Conservation (phyloP, 192 early-diverging fungal species). For the Backusella westeae region DNA sequence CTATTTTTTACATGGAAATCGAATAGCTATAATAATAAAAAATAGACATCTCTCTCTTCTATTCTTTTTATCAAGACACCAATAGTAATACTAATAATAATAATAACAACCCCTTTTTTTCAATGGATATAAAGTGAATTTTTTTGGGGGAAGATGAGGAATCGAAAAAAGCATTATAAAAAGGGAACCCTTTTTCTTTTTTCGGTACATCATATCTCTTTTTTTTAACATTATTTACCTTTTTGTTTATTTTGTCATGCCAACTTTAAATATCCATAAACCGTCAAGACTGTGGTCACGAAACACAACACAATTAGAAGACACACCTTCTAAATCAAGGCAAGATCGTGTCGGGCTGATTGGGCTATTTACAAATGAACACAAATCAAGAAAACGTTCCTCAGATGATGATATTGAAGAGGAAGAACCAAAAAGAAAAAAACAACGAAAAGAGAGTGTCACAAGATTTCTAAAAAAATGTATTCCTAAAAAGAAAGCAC, state of each 20-base stretch:
- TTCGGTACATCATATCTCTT: background rate
- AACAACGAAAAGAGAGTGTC: background rate
- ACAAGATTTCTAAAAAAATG: background rate
- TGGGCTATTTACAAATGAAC: background rate
- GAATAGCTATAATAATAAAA: background rate
- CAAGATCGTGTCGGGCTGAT: background rate
- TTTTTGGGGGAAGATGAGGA: background rate
- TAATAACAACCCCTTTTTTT: background rate
- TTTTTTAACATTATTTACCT: background rate
- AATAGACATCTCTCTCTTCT: background rate
- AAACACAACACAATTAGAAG: background rate
- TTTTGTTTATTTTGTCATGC: background rate
- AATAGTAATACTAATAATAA: background rate
- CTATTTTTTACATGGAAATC: too few relatives aligned
- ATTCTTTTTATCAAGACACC: background rate
- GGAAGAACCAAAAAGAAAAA: background rate
- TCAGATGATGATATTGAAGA: background rate
- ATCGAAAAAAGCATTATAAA: background rate
- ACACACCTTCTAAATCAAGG: background rate
- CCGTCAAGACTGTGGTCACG: constrained; percentile 5
- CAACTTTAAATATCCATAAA: constrained; percentile 4
- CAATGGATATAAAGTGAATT: background rate
- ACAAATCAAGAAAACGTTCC: background rate
- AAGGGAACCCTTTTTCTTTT: background rate
- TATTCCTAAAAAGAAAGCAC: background rate